Evolutionary conservation across 176 grass and related monocot genomes (phyloP).

Genomic region (Raddia distichophylla): DNA sequence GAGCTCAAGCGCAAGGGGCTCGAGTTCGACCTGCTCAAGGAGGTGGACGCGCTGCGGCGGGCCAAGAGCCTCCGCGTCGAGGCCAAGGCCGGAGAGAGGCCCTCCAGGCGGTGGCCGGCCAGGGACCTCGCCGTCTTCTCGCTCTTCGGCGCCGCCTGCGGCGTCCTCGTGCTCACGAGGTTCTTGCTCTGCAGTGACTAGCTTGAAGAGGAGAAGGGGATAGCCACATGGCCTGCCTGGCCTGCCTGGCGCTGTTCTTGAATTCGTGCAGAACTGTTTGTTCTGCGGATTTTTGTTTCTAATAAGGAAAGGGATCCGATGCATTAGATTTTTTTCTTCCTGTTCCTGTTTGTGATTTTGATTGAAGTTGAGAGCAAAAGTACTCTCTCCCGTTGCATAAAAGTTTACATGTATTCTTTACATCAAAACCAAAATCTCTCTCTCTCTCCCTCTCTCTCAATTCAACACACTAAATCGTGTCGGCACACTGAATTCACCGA

Average conservation of each 20-base stretch:
- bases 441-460: too few relatives aligned
- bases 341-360: neutral
- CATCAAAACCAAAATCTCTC: too few relatives aligned
- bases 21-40: conserved; percentile 92
- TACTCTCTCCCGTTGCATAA: neutral
- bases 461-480: too few relatives aligned
- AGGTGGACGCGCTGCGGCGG: conserved; percentile 84
- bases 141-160: conserved; percentile 62
- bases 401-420: too few relatives aligned
- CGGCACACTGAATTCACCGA: too few relatives aligned
- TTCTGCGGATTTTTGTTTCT: conserved; percentile 65
- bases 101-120: conserved; percentile 55
- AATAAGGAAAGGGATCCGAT: conserved; percentile 7
- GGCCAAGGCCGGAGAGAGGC: conserved; percentile 56
- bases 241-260: conserved; percentile 9
- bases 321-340: neutral
- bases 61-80: conserved; percentile 92
- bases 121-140: conserved; percentile 69
- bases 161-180: conserved; percentile 71
- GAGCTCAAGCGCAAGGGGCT: conserved; percentile 80
- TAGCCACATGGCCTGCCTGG: neutral
- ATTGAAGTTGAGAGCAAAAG: neutral
- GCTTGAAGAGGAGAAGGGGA: neutral
- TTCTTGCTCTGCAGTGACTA: conserved; percentile 79
- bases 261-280: conserved; percentile 61